A percentile compares a stretch with the other conserved stretches of the same genome.
These are phyloP conservation scores for Mimosa bimucronata DNA, from an alignment of 306 rosid genomes.

Conservation along the genomic window DNA sequence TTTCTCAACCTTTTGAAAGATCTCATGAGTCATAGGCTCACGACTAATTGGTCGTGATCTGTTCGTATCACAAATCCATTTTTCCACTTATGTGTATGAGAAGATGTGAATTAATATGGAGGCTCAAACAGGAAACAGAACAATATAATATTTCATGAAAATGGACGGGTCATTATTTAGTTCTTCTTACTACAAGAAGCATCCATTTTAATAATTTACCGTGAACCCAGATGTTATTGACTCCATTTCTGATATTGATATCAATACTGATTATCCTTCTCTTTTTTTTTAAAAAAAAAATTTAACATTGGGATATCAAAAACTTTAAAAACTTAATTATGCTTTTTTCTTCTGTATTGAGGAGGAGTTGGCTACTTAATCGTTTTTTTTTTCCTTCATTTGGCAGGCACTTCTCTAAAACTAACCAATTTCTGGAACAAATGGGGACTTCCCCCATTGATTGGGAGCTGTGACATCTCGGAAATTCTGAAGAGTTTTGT, in stretches of 20 bases:
- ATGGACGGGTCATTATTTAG: neutral
- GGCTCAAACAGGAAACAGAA: neutral
- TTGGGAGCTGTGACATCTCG: constrained; percentile 72
- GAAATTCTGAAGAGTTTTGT: neutral
- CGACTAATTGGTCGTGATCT: neutral
- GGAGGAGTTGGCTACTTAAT: constrained; percentile 2
- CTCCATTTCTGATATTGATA: neutral
- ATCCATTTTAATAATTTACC: too few species aligned
- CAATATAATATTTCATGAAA: neutral
- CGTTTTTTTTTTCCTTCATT: constrained; percentile 30
- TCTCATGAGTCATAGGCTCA: neutral
- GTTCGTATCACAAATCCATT: neutral
- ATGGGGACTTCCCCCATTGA: constrained; percentile 65
- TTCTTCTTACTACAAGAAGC: neutral
- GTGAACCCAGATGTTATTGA: neutral
- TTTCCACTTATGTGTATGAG: neutral
- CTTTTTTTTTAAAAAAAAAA: neutral
- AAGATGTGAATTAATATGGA: neutral
- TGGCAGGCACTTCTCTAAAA: constrained; percentile 90
- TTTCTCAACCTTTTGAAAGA: neutral
- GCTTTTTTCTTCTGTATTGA: neutral
- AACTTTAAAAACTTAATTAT: neutral
- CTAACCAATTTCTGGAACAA: constrained; percentile 78
- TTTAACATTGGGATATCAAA: neutral
- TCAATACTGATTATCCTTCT: neutral